Evolutionary conservation across 2,329 filamentous ascomycete genomes (phyloP), one percentile per base, ranked within the genome.

Genomic region (Helminthosporium solani): DNA sequence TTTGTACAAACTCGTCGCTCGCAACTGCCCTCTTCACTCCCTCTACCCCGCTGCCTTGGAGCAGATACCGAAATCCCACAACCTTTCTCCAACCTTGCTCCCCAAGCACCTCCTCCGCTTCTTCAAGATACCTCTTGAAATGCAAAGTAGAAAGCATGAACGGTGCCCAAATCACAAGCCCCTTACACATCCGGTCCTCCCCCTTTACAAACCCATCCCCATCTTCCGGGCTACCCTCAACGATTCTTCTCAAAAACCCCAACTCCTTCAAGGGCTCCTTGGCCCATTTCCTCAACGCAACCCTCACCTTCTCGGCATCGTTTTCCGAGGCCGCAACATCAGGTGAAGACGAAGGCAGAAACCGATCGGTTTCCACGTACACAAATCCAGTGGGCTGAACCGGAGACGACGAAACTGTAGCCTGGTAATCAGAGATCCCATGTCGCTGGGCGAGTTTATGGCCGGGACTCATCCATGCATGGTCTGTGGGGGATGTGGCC

Each of bases 101-200:
- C 1, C 86, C 87, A 0, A 85, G 84, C 43, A 73, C 74, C 50
- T 81, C 73, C 64, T 83, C 73, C 2, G 83, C 87, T 14, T 76
- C 63, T 0, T 69, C 70, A 5, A 95, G 73, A 67, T 95, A 96
- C 52, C 72, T 69, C 51, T 80, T 73, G 64, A 96, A 70, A 0
- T 76, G 78, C 5, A 68, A 74, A 0, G 78, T 64, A 0, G 87
- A 83, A 33, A 83, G 81, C 8, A 87, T 81, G 39, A 96, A 66
- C 0, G 91, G 91, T n/a, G 90, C 90, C 88, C 89, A 96, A 1
- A 89, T 84, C 3, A 96, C 79, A 53, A 90, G 81, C 0, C 80
- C 91, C 2, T 85, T 73, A 57, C 88, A 44, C 9, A 31, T 8
- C 19, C 73, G 64, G 12, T 75, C 75, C 0, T 12, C 8, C 42